phyloP scores from a whole-genome alignment of 2,329 filamentous ascomycete genomes.

The Monilinia vaccinii-corymbosi region DNA sequence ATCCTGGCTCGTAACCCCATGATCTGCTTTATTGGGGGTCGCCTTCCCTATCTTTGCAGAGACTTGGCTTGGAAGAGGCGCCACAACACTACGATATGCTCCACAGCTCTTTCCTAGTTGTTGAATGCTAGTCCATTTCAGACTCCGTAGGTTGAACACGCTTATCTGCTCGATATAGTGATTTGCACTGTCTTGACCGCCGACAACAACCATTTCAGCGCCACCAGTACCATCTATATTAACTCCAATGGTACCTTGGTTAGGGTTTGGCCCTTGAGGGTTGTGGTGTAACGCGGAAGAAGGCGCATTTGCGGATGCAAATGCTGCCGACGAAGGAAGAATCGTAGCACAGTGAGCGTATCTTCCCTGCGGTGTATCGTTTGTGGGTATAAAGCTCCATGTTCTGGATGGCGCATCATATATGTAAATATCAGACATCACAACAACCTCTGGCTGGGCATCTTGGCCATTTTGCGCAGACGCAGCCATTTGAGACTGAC shows the following conservation, averaged over 20 bases:
- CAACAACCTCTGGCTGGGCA: conserved; percentile 75
- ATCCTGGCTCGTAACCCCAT: conserved; percentile 39
- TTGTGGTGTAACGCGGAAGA: conserved; percentile 86
- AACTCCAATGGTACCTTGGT: conserved; percentile 80
- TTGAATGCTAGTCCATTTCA: conserved; percentile 92
- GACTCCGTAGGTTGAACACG: conserved; percentile 88
- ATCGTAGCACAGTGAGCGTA: conserved; percentile 97
- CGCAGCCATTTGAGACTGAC: conserved; percentile 36
- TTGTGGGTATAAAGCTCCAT: conserved; percentile 77
- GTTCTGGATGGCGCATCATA: conserved; percentile 75
- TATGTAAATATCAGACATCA: conserved; percentile 97
- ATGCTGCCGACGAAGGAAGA: conserved; percentile 76
- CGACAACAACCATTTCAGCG: conserved; percentile 94
- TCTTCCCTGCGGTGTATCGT: conserved; percentile 79
- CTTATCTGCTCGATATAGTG: conserved; percentile 99
- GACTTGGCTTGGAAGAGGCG: conserved; percentile 62
- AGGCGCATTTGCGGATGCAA: conserved; percentile 75
- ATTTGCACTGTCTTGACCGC: conserved; percentile 93
- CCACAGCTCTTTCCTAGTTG: conserved; percentile 85
- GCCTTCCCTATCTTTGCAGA: conserved; percentile 57
- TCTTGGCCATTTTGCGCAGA: conserved; percentile 42
- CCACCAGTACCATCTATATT: conserved; percentile 85
- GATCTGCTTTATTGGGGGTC: conserved; percentile 33
- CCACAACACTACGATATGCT: conserved; percentile 90
- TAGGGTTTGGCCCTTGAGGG: conserved; percentile 69